These are phyloP conservation scores for Escovopsis sp. DNA, from an alignment of 2,329 filamentous ascomycete genomes.

Conservation along the genomic window DNA sequence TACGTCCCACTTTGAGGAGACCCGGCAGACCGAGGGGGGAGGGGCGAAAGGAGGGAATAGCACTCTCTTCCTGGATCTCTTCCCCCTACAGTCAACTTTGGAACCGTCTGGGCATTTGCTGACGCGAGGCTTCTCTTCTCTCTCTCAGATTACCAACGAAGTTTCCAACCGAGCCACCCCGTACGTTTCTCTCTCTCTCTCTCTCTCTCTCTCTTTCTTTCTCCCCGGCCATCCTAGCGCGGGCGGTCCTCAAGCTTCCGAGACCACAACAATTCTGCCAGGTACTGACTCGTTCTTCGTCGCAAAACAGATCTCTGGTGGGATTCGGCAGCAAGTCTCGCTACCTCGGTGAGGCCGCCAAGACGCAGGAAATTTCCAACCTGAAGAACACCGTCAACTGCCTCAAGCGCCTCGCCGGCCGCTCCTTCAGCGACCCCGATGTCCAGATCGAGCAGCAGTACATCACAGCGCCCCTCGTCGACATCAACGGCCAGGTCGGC, in stretches of 20 bases:
- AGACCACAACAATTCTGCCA: constrained; percentile 8
- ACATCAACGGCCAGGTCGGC: constrained; percentile 87
- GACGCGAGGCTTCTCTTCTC: neutral
- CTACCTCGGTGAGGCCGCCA: constrained; percentile 88
- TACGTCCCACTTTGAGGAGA: constrained; percentile 37
- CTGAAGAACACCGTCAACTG: constrained; percentile 95
- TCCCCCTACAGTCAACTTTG: no score
- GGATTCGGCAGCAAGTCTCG: constrained; percentile 89
- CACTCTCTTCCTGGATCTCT: no score
- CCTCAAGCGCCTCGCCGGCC: constrained; percentile 84
- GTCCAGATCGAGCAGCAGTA: constrained; percentile 84
- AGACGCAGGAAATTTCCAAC: constrained; percentile 98
- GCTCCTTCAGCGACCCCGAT: constrained; percentile 78
- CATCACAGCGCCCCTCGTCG: constrained; percentile 71
- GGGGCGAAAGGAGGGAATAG: no score
- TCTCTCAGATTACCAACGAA: constrained; percentile 80
- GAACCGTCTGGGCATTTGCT: no score
- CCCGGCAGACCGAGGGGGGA: no score
- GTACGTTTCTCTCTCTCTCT: constrained; percentile 43
- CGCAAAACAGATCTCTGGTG: constrained; percentile 58
- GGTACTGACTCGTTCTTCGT: constrained; percentile 1
- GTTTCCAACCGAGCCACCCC: constrained; percentile 96
- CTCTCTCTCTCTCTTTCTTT: constrained; percentile 3
- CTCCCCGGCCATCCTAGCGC: constrained; percentile 4
- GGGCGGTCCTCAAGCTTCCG: constrained; percentile 8